Evolutionary conservation across 2,329 filamentous ascomycete species (phyloP).

Genomic region (Colletotrichum sp.): DNA sequence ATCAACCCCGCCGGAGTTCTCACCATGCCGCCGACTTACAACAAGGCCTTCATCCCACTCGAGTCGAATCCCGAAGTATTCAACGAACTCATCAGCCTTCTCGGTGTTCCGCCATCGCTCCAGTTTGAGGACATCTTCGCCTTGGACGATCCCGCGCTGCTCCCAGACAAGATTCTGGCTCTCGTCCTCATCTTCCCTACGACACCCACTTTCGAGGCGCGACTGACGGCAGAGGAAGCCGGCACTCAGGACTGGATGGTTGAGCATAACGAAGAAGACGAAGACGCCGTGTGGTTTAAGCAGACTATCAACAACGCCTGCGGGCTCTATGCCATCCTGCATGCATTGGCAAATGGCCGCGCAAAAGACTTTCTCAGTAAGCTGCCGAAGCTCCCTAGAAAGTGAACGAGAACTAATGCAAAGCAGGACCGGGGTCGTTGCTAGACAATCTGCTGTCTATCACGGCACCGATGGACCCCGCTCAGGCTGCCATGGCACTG

Average conservation of each 20-base stretch:
- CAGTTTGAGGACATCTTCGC: conserved; percentile 73
- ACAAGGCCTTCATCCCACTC: conserved; percentile 34
- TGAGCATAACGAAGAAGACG: conserved; percentile 45
- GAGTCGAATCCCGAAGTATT: conserved; percentile 69
- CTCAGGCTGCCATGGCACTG: conserved; percentile 61
- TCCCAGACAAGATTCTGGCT: conserved; percentile 62
- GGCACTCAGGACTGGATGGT: conserved; percentile 17
- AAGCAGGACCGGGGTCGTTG: conserved; percentile 18
- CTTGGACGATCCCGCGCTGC: conserved; percentile 70
- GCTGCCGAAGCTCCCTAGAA: conserved; percentile 13
- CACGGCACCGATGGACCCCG: conserved; percentile 61
- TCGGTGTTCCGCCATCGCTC: conserved; percentile 63
- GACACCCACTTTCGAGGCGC: conserved; percentile 62
- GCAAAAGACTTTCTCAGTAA: conserved; percentile 34
- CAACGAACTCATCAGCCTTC: conserved; percentile 65
- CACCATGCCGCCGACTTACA: conserved; percentile 10
- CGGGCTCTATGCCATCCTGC: conserved; percentile 70
- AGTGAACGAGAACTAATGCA: neutral
- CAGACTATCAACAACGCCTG: conserved; percentile 77
- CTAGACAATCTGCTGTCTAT: conserved; percentile 64
- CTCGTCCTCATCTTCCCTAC: conserved; percentile 74
- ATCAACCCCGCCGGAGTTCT: neutral
- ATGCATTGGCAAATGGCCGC: conserved; percentile 65
- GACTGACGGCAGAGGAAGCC: conserved; percentile 40
- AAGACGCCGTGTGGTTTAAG: conserved; percentile 75